phyloP scores from a whole-genome alignment of 352 stramenopile species.

The Phytophthora fragariae region DNA sequence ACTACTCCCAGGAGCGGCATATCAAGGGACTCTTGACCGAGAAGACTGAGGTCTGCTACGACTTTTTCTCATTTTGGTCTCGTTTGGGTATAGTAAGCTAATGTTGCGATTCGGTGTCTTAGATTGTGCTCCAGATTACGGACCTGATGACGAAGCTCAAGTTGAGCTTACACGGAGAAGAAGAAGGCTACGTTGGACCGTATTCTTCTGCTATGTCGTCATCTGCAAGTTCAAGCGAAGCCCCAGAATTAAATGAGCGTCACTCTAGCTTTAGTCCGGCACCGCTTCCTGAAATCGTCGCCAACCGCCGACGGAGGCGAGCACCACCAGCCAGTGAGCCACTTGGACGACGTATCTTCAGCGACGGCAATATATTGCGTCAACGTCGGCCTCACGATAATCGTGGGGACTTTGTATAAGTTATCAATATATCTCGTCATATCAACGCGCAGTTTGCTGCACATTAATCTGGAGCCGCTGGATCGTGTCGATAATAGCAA shows the following conservation, averaged over 20 bases:
- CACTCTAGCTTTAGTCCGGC: conserved; percentile 21
- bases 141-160: conserved; percentile 54
- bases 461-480: conserved; percentile 51
- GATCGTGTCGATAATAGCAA: conserved; percentile 66
- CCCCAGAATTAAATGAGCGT: conserved; percentile 16
- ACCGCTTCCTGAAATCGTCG: conserved; percentile 21
- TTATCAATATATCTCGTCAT: conserved; percentile 3
- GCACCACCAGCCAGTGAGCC: conserved; percentile 40
- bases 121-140: conserved; percentile 71
- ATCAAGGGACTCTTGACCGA: conserved; percentile 68
- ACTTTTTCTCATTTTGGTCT: background rate
- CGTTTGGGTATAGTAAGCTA: background rate
- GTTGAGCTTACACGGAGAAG: conserved; percentile 41
- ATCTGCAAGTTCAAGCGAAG: conserved; percentile 4
- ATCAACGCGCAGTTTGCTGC: conserved; percentile 32
- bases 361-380: conserved; percentile 32
- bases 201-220: conserved; percentile 12
- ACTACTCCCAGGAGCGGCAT: conserved; percentile 76
- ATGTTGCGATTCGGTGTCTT: conserved; percentile 1
- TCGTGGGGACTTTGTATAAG: conserved; percentile 24
- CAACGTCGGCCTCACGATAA: conserved; percentile 33
- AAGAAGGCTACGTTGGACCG: conserved; percentile 13
- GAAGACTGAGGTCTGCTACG: conserved; percentile 66
- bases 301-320: conserved; percentile 20
- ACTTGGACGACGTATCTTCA: conserved; percentile 32